Evolutionary conservation across 768 basidiomycete species (phyloP).

Genomic region (Trametes punicea): DNA sequence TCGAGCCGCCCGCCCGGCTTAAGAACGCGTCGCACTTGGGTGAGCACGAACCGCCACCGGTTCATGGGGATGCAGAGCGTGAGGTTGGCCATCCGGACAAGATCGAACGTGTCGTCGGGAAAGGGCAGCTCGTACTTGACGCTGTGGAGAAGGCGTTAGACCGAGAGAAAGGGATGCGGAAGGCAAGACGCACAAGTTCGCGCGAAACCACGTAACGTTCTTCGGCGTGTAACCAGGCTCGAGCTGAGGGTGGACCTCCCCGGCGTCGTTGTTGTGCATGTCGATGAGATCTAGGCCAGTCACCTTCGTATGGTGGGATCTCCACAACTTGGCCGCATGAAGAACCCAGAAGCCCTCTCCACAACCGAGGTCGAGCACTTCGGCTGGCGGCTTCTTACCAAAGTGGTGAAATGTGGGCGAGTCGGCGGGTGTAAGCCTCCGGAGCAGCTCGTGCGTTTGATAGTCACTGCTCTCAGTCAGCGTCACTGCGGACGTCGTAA

Average conservation of each 20-base stretch:
- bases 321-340: slow-evolving; percentile 63
- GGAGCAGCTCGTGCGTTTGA: slow-evolving; percentile 47
- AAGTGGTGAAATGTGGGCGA: slow-evolving; percentile 60
- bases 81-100: slow-evolving; percentile 71
- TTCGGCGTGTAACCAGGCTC: slow-evolving; percentile 25
- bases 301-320: slow-evolving; percentile 43
- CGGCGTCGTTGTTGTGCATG: slow-evolving; percentile 21
- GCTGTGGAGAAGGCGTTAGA: slow-evolving; percentile 31
- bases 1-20: slow-evolving; percentile 62
- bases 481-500: background rate
- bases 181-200: slow-evolving; percentile 59
- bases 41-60: slow-evolving; percentile 56
- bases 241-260: slow-evolving; percentile 14
- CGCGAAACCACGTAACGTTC: slow-evolving; percentile 52
- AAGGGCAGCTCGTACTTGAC: slow-evolving; percentile 60
- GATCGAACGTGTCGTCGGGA: slow-evolving; percentile 58
- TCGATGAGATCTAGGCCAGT: slow-evolving; percentile 65
- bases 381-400: slow-evolving; percentile 43
- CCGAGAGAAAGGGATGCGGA: background rate
- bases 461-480: slow-evolving; percentile 47
- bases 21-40: slow-evolving; percentile 62
- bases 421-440: slow-evolving; percentile 48
- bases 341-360: slow-evolving; percentile 69
- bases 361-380: slow-evolving; percentile 74
- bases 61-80: slow-evolving; percentile 56